These are phyloP conservation scores for Endogone sp. DNA, from an alignment of 192 early-diverging fungal genomes.

Conservation along the genomic window DNA sequence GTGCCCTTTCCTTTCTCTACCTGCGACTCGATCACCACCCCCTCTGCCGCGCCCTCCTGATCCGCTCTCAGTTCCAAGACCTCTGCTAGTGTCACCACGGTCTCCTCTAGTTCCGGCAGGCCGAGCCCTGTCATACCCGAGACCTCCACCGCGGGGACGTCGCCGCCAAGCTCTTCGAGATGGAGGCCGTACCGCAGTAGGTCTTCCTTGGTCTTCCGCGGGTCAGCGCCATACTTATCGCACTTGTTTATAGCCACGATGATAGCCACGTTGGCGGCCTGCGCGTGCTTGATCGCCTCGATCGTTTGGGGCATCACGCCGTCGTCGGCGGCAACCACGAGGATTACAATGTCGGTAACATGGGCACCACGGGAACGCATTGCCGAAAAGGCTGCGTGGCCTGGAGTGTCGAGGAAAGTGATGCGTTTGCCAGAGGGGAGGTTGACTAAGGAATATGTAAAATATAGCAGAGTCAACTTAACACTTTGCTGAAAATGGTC, in stretches of 20 bases:
- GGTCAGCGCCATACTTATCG: constrained; percentile 82
- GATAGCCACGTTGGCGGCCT: constrained; percentile 80
- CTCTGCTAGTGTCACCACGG: constrained; percentile 81
- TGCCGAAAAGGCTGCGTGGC: constrained; percentile 91
- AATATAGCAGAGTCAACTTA: neutral
- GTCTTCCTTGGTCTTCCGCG: constrained; percentile 55
- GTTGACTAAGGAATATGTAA: constrained; percentile 25
- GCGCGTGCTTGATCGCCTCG: constrained; percentile 92
- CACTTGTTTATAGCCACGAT: constrained; percentile 98
- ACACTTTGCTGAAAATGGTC: neutral
- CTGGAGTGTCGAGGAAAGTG: constrained; percentile 96
- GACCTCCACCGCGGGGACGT: constrained; percentile 85
- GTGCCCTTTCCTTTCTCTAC: constrained; percentile 83
- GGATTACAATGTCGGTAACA: constrained; percentile 91
- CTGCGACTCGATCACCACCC: constrained; percentile 83
- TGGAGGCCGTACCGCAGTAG: constrained; percentile 77
- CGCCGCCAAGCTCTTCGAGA: constrained; percentile 91
- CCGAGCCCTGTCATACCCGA: constrained; percentile 86
- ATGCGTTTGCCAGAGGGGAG: constrained; percentile 69
- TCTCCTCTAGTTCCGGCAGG: constrained; percentile 86
- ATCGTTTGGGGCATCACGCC: constrained; percentile 98
- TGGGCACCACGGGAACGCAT: constrained; percentile 94
- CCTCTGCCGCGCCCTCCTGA: constrained; percentile 71
- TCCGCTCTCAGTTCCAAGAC: constrained; percentile 87
- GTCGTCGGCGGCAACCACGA: constrained; percentile 97